phyloP scores from a whole-genome alignment of 495 filamentous ascomycete genomes.

The Hypomontagnella monticulosa region DNA sequence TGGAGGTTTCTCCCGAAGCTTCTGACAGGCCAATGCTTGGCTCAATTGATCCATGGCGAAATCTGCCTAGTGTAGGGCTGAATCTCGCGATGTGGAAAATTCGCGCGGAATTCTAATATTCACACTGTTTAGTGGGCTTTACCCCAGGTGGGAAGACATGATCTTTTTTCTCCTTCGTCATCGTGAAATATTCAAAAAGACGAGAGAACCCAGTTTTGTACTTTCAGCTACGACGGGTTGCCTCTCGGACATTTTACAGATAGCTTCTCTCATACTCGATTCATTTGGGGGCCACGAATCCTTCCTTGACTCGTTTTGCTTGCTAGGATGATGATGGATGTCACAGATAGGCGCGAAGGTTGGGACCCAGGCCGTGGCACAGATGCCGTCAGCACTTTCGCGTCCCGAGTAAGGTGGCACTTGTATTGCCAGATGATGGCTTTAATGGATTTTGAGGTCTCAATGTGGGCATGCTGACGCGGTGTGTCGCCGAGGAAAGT shows the following conservation, averaged over 20 bases:
- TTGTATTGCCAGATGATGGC: background rate
- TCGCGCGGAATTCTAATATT: background rate
- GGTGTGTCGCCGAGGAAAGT: constrained; percentile 21
- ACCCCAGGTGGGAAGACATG: constrained; percentile 15
- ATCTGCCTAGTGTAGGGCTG: constrained; percentile 43
- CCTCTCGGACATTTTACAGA: constrained; percentile 17
- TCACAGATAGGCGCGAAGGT: constrained; percentile 25
- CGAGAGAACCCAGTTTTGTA: constrained; percentile 7
- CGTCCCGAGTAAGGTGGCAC: constrained; percentile 9
- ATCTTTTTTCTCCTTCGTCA: constrained; percentile 19
- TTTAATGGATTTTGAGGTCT: constrained; percentile 5
- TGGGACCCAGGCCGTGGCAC: constrained; percentile 15
- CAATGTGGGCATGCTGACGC: constrained; percentile 20
- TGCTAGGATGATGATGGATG: constrained; percentile 8
- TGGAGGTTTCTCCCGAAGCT: background rate
- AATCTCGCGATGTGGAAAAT: constrained; percentile 18
- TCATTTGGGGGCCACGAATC: constrained; percentile 28
- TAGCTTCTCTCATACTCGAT: background rate
- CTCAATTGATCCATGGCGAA: constrained; percentile 7
- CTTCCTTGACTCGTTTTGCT: constrained; percentile 12
- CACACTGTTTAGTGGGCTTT: constrained; percentile 2
- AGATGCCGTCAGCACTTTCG: constrained; percentile 36
- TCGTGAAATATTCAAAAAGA: constrained; percentile 11
- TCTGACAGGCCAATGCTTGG: background rate
- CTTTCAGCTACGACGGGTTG: constrained; percentile 18